Evolutionary conservation across 176 grass and related monocot species (phyloP).

Genomic region (Cenchrus purpureus): DNA sequence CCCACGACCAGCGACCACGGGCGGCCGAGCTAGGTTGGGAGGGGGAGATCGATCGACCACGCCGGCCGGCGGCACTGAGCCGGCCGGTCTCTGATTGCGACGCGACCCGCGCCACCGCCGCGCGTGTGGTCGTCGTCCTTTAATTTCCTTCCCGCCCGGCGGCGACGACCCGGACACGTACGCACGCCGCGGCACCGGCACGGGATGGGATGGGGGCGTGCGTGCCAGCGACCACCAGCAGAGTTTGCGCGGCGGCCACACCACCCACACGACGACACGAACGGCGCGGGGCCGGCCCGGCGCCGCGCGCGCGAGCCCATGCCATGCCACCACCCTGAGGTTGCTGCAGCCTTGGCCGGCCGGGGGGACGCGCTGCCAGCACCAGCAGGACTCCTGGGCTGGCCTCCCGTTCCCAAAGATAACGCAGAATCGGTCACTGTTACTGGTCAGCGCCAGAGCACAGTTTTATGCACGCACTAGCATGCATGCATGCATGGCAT

Average conservation of each 20-base stretch:
- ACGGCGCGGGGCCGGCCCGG: no score
- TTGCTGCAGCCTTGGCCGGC: constrained; percentile 9
- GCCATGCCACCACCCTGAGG: constrained; percentile 6
- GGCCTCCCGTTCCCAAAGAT: neutral
- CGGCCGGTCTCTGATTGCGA: constrained; percentile 2
- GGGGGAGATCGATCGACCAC: neutral
- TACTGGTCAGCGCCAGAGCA: constrained; percentile 1
- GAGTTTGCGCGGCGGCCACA: no score
- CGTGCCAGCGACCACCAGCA: no score
- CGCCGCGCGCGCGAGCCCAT: neutral
- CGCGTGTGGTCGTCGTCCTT: neutral
- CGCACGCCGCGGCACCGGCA: neutral
- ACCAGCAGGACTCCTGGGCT: neutral
- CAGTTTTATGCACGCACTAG: constrained; percentile 18
- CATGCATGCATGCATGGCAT: neutral
- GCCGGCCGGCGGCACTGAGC: neutral
- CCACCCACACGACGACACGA: no score
- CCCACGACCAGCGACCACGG: neutral
- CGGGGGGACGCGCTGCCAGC: no score
- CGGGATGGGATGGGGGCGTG: no score
- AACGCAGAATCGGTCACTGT: neutral
- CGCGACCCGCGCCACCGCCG: neutral
- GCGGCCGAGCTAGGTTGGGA: neutral
- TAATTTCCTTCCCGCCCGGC: neutral
- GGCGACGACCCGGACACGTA: neutral